Evolutionary conservation across 352 stramenopile species (phyloP).

Genomic region (Thraustochytrium sp.): DNA sequence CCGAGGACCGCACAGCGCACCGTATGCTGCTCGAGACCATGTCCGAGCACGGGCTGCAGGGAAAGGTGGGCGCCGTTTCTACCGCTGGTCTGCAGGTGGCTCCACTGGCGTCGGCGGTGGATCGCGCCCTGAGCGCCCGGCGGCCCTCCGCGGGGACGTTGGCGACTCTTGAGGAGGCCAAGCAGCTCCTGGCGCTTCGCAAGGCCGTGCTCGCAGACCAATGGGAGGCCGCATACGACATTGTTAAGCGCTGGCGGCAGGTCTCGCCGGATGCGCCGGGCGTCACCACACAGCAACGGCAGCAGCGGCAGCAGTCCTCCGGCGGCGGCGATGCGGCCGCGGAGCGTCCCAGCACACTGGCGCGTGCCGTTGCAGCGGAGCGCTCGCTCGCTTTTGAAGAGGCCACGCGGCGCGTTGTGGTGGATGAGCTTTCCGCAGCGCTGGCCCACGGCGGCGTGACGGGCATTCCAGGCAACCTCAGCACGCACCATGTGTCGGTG

Average conservation of each 20-base stretch:
- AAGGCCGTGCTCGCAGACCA: neutral
- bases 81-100: neutral
- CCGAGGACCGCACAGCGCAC: neutral
- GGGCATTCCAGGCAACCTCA: neutral
- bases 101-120: neutral
- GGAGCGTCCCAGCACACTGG: neutral
- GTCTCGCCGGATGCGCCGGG: neutral
- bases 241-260: neutral
- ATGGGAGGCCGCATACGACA: neutral
- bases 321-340: neutral
- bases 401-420: neutral
- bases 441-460: neutral
- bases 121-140: neutral
- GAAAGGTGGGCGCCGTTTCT: neutral
- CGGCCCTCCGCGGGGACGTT: neutral
- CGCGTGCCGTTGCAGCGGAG: neutral
- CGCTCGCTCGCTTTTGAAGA: neutral
- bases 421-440: neutral
- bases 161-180: neutral
- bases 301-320: neutral
- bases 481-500: conserved; percentile 26
- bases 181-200: neutral
- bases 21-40: conserved; percentile 23
- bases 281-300: neutral
- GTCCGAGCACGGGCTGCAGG: neutral